Evolutionary conservation across 2,329 filamentous ascomycete genomes (phyloP), one percentile per base, ranked within the genome.

Genomic region (Coleophoma cylindrospora): DNA sequence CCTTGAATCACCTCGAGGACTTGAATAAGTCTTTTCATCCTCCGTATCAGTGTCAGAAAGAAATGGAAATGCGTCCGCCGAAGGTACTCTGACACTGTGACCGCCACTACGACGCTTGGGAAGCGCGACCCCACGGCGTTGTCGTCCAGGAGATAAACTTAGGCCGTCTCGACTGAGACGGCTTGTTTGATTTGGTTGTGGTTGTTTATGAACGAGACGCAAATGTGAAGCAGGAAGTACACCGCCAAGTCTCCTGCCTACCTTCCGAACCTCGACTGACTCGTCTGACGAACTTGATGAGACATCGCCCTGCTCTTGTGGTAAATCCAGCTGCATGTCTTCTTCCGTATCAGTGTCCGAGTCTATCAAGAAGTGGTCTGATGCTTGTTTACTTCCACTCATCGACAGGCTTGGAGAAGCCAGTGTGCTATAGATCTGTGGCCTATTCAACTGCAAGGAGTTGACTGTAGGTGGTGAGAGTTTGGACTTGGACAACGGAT

Each of bases 211-310:
- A 58, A 84, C 80, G 21, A 86, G 64, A 40, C 82, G 75, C 49
- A 86, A 71, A 77, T 82, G 85, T 6, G 83, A 86, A n/a, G 83
- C 83, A 37, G 83, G 83, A 41, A 86, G 71, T 8, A 86, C 81
- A 19, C 82, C 81, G 48, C 74, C 74, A 44, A 86, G 80, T 45
- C 54, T 65, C 50, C 57, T 64, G 12, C 58, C 52, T 12, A 64
- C 51, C 36, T 54, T 55, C 3, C 59, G 60, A 34, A 65, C 54
- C 38, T 57, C 49, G 17, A 63, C 38, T 6, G 56, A 59, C 34
- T 65, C 63, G 27, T 63, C 58, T 22, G 61, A 61, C 40, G 61
- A 63, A 14, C 57, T 57, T 4, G 53, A 49, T 5, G 32, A 15
- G 12, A 54, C 46, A 3, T 9, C 19, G 12, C 51, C 44, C 2